Conservation (phyloP, 192 early-diverging fungal genomes). For the Entrophospora sp. region DNA sequence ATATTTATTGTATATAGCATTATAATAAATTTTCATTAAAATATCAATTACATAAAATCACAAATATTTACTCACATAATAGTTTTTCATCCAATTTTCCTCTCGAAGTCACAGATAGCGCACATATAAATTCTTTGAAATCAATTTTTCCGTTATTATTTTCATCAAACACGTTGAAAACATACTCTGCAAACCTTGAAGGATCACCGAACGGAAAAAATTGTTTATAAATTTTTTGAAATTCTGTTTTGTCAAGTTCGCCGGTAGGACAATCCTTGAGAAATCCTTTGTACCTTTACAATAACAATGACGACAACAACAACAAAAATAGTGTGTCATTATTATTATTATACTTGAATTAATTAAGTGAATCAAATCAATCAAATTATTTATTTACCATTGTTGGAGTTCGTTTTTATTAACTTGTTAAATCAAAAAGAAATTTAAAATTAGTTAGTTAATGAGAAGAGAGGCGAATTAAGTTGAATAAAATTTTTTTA, state of each 20-base stretch:
- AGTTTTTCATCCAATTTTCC: conserved; percentile 67
- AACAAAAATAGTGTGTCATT: background rate
- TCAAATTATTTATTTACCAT: conserved; percentile 49
- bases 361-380: background rate
- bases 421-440: conserved; percentile 25
- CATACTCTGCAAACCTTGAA: conserved; percentile 77
- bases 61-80: no score
- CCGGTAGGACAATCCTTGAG: conserved; percentile 85
- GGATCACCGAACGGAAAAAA: conserved; percentile 95
- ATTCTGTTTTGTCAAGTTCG: conserved; percentile 71
- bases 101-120: conserved; percentile 73
- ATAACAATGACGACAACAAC: conserved; percentile 64
- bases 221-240: conserved; percentile 88
- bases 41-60: conserved; percentile 70
- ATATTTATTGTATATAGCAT: no score
- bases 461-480: background rate
- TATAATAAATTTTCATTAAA: background rate
- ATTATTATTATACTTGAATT: background rate
- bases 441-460: background rate
- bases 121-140: no score
- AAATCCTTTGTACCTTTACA: no score
- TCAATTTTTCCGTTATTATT: conserved; percentile 85
- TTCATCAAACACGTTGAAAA: conserved; percentile 83
- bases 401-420: conserved; percentile 90
- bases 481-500: background rate